Base-by-base conservation (phyloP, 495 filamentous ascomycete genomes). In the Penicillium canariense region DNA sequence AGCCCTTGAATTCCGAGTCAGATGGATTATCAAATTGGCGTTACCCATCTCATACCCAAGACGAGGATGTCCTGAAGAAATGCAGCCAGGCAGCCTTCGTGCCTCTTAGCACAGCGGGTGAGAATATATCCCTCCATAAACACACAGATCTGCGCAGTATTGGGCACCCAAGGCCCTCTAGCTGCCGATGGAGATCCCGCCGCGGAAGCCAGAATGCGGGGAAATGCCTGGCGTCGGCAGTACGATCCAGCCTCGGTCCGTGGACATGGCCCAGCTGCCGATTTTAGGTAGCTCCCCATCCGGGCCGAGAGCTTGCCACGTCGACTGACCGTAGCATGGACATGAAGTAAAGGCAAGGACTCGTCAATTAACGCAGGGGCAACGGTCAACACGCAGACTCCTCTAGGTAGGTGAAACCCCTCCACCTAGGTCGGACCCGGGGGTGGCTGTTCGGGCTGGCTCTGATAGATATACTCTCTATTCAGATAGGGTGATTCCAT, bases 141-240 rank as follows among this genome's bases (percentile, higher is more conserved):
- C 25, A 27, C 25, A n/a, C n/a, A n/a, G n/a, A n/a, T n/a, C n/a
- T n/a, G n/a, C n/a, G n/a, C n/a, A n/a, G n/a, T n/a, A n/a, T n/a
- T n/a, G n/a, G n/a, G n/a, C n/a, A n/a, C 18, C 8, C 36, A 10
- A 39, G 8, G 17, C 12, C n/a, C 8, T 10, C 14, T 20, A 46
- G 14, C 30, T 50, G 17, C 56, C 45, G 36, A 48, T 12, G 52
- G 35, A 40, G 52, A 62, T 62, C 56, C 44, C 39, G 55, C 30
- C 18, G 28, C 52, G 52, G 25, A 38, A 52, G 30, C 34, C 43
- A 31, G 38, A 52, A 52, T 59, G 51, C 43, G 48, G 52, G 55
- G 48, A 58, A 55, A 22, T 6, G 42, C 30, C 25, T 18, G 15
- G 20, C 10, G 0, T 39, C 55, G 59, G 59, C 48, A 49, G 43